Evolutionary conservation across 306 rosid species (phyloP).

Genomic region (Trifolium fragiferum): DNA sequence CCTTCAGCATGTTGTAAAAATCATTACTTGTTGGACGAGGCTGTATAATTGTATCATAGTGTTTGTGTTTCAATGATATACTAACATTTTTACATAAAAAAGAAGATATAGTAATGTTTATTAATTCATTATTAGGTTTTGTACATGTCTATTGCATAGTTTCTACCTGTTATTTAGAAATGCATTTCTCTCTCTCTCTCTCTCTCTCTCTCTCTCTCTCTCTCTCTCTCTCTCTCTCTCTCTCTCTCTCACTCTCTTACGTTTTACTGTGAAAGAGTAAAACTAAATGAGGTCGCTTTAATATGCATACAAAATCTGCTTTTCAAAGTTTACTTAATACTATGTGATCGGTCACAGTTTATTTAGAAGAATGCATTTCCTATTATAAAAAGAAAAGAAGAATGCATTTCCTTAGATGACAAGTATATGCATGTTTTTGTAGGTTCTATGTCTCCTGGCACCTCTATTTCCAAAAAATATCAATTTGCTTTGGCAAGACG

Average conservation of each 20-base stretch:
- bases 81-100: background rate
- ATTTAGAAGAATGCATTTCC: conserved; percentile 31
- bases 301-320: conserved; percentile 23
- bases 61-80: conserved; percentile 21
- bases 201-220: no score
- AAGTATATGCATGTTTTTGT: conserved; percentile 34
- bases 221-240: no score
- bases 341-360: conserved; percentile 18
- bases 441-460: conserved; percentile 89
- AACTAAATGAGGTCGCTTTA: conserved; percentile 17
- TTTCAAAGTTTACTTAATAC: conserved; percentile 31
- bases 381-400: background rate
- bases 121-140: conserved; percentile 25
- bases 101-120: conserved; percentile 4
- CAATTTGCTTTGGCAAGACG: conserved; percentile 90
- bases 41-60: conserved; percentile 22
- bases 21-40: background rate
- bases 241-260: background rate
- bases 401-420: conserved; percentile 40
- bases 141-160: conserved; percentile 7
- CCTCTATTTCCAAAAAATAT: conserved; percentile 90
- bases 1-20: conserved; percentile 25
- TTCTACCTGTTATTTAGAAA: conserved; percentile 20
- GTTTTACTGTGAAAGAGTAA: conserved; percentile 1
- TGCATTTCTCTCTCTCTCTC: background rate